These are phyloP conservation scores for Cyberlindnera euphorbiiphila DNA, from an alignment of 805 yeast genomes.

Conservation along the genomic window DNA sequence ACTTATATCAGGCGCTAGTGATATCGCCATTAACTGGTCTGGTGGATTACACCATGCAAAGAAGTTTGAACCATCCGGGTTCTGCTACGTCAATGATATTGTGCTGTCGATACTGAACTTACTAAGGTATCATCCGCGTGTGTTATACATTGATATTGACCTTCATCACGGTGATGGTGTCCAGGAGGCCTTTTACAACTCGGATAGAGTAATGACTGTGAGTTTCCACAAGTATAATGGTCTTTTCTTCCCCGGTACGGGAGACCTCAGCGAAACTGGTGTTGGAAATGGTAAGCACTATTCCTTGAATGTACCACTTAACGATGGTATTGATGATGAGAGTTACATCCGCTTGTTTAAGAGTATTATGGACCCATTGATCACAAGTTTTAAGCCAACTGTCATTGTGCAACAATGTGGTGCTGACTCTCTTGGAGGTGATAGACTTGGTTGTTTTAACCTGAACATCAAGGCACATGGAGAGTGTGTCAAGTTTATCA, in stretches of 20 bases:
- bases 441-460: slow-evolving; percentile 91
- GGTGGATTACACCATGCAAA: slow-evolving; percentile 98
- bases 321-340: slow-evolving; percentile 95
- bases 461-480: slow-evolving; percentile 91
- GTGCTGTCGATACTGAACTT: slow-evolving; percentile 84
- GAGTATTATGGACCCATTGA: slow-evolving; percentile 85
- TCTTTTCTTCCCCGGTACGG: slow-evolving; percentile 96
- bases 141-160: slow-evolving; percentile 89
- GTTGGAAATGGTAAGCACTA: slow-evolving; percentile 85
- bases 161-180: slow-evolving; percentile 98
- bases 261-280: slow-evolving; percentile 85
- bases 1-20: slow-evolving; percentile 79
- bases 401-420: slow-evolving; percentile 96
- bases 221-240: slow-evolving; percentile 93
- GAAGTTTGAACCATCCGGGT: slow-evolving; percentile 90
- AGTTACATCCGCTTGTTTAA: slow-evolving; percentile 73
- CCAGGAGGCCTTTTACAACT: slow-evolving; percentile 92
- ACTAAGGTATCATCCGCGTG: slow-evolving; percentile 85
- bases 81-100: slow-evolving; percentile 92
- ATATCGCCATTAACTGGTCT: slow-evolving; percentile 93
- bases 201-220: slow-evolving; percentile 95
- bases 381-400: slow-evolving; percentile 88
- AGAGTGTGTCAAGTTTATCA: slow-evolving; percentile 86
- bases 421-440: slow-evolving; percentile 93
- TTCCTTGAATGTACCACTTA: slow-evolving; percentile 85